phyloP scores from a whole-genome alignment of 345 rosid genomes.

The Litchi chinensis region DNA sequence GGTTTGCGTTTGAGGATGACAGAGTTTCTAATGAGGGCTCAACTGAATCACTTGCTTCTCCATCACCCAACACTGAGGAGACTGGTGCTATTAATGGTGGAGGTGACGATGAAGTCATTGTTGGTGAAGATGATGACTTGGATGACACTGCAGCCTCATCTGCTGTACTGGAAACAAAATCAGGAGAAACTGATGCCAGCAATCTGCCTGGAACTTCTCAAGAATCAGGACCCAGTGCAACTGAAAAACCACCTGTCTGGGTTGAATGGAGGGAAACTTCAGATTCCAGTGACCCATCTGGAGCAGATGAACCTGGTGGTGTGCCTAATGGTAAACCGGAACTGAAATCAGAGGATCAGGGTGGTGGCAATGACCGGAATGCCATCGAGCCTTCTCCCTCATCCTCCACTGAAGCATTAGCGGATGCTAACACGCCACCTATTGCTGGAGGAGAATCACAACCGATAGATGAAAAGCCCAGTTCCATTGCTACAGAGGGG shows the following conservation, averaged over 20 bases:
- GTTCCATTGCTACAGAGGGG: slow-evolving; percentile 12
- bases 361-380: slow-evolving; percentile 29
- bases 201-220: slow-evolving; percentile 39
- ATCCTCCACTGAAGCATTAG: slow-evolving; percentile 12
- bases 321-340: slow-evolving; percentile 47
- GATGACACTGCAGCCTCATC: slow-evolving; percentile 56
- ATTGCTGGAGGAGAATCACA: slow-evolving; percentile 1
- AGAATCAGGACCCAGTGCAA: slow-evolving; percentile 37
- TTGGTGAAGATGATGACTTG: slow-evolving; percentile 51
- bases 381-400: slow-evolving; percentile 25
- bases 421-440: slow-evolving; percentile 5
- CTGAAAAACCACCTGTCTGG: slow-evolving; percentile 67
- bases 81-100: slow-evolving; percentile 32
- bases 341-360: slow-evolving; percentile 35
- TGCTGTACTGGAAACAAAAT: slow-evolving; percentile 37
- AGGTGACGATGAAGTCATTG: slow-evolving; percentile 42
- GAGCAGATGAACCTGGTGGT: slow-evolving; percentile 35
- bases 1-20: slow-evolving; percentile 89
- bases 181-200: slow-evolving; percentile 40
- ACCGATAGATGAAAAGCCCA: slow-evolving; percentile 15
- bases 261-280: slow-evolving; percentile 85
- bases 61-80: slow-evolving; percentile 59
- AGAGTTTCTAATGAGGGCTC: slow-evolving; percentile 56
- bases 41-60: slow-evolving; percentile 55
- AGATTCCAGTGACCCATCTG: slow-evolving; percentile 46